Percentiles rank a stretch among this genome's conserved stretches.
These are phyloP conservation scores for Thermothielavioides terrestris DNA, from an alignment of 495 filamentous ascomycete species.

Conservation along the genomic window DNA sequence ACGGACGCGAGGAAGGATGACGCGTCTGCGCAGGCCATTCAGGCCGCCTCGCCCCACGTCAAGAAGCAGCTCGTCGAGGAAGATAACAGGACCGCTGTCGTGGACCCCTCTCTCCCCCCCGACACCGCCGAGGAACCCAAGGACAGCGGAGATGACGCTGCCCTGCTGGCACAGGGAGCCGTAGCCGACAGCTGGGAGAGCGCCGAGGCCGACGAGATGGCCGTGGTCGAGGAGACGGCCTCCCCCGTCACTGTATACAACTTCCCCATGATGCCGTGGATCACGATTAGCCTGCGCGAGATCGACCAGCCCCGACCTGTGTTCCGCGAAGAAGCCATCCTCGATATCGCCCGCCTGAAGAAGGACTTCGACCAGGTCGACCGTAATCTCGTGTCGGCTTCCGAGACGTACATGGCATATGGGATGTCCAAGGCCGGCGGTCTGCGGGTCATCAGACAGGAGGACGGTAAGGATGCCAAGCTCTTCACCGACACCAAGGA, in stretches of 20 bases:
- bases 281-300: slow-evolving; percentile 58
- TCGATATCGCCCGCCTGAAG: slow-evolving; percentile 86
- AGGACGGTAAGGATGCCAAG: slow-evolving; percentile 80
- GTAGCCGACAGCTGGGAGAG: slow-evolving; percentile 74
- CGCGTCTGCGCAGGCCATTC: slow-evolving; percentile 37
- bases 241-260: slow-evolving; percentile 72
- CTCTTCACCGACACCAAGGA: slow-evolving; percentile 81
- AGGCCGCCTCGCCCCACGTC: slow-evolving; percentile 41
- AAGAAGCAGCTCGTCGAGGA: slow-evolving; percentile 51
- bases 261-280: slow-evolving; percentile 93
- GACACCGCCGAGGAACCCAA: slow-evolving; percentile 48
- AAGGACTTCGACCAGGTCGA: slow-evolving; percentile 98
- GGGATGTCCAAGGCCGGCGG: slow-evolving; percentile 86
- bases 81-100: slow-evolving; percentile 39
- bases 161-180: slow-evolving; percentile 34
- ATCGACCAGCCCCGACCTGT: slow-evolving; percentile 39
- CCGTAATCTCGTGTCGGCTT: slow-evolving; percentile 80
- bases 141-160: slow-evolving; percentile 51
- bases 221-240: slow-evolving; percentile 56
- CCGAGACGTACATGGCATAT: slow-evolving; percentile 87
- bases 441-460: slow-evolving; percentile 84
- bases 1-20: slow-evolving; percentile 36
- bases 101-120: slow-evolving; percentile 43
- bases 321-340: slow-evolving; percentile 61
- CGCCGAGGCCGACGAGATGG: slow-evolving; percentile 60